Evolutionary conservation across 176 grass and related monocot genomes (phyloP).

Genomic region (Zea luxurians): DNA sequence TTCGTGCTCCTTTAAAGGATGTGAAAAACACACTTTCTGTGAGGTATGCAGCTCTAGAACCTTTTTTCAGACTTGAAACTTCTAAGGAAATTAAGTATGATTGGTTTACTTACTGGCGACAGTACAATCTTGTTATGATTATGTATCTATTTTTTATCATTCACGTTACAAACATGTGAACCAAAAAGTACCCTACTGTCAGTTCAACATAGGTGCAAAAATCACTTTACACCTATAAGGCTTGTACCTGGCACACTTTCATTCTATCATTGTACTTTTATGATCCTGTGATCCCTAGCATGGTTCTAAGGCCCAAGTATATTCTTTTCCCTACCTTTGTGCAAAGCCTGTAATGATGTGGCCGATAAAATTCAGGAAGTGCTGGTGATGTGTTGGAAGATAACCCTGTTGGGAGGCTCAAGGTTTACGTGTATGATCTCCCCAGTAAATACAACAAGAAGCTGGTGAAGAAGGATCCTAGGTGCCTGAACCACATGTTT

Average conservation of each 20-base stretch:
- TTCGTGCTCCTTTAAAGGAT: conserved; percentile 85
- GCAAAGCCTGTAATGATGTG: conserved; percentile 1
- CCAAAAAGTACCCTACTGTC: too few relatives aligned
- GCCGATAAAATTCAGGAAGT: conserved; percentile 60
- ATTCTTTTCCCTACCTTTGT: too few relatives aligned
- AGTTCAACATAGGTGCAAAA: too few relatives aligned
- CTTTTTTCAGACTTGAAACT: neutral
- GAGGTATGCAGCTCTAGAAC: conserved; percentile 46
- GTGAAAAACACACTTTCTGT: conserved; percentile 67
- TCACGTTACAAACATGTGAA: too few relatives aligned
- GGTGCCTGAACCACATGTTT: conserved; percentile 95
- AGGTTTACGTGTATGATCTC: conserved; percentile 82
- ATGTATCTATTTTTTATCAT: neutral
- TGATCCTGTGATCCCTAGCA: too few relatives aligned
- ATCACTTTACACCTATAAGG: too few relatives aligned
- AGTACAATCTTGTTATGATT: neutral
- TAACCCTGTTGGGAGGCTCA: conserved; percentile 81
- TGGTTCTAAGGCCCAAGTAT: too few relatives aligned
- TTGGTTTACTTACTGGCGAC: conserved; percentile 12
- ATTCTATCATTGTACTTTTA: too few relatives aligned
- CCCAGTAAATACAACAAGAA: conserved; percentile 91
- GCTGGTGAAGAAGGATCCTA: conserved; percentile 70
- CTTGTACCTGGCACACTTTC: too few relatives aligned
- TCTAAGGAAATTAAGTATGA: conserved; percentile 1
- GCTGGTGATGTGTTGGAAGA: conserved; percentile 84